Conservation (phyloP, 1,284 basidiomycete species). For the Melampsora americana region DNA sequence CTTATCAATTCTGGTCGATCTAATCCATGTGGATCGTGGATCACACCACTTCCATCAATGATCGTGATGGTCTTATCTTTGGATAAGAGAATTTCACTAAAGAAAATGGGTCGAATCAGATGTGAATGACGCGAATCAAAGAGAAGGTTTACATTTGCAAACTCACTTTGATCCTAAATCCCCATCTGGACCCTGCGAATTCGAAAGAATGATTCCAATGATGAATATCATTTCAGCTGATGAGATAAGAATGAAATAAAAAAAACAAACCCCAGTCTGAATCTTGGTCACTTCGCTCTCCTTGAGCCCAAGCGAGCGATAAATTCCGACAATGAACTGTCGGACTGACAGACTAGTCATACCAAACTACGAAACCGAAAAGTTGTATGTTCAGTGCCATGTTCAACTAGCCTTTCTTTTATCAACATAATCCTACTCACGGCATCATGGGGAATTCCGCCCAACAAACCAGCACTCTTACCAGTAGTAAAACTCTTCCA, state of each 20-base stretch:
- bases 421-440: constrained; percentile 18
- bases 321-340: constrained; percentile 91
- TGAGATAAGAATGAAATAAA: not conserved
- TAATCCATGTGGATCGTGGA: constrained; percentile 83
- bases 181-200: constrained; percentile 65
- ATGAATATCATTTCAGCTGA: not conserved
- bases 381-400: not conserved
- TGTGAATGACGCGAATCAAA: not conserved
- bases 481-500: constrained; percentile 99
- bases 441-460: constrained; percentile 73
- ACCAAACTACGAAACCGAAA: constrained; percentile 49
- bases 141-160: not conserved
- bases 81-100: constrained; percentile 84
- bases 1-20: constrained; percentile 82
- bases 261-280: constrained; percentile 64
- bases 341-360: constrained; percentile 79
- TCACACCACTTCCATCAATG: constrained; percentile 94
- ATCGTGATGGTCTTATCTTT: constrained; percentile 92
- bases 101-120: not conserved
- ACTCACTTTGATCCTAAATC: constrained; percentile 73
- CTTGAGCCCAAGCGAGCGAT: constrained; percentile 87
- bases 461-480: constrained; percentile 85
- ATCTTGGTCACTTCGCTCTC: constrained; percentile 98
- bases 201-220: not conserved
- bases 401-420: not conserved